Percentiles rank a stretch among this genome's conserved stretches.
Evolutionary conservation across 225 moss, liverwort and hornwort species (phyloP).

Genomic region (Physcomitrium patens): DNA sequence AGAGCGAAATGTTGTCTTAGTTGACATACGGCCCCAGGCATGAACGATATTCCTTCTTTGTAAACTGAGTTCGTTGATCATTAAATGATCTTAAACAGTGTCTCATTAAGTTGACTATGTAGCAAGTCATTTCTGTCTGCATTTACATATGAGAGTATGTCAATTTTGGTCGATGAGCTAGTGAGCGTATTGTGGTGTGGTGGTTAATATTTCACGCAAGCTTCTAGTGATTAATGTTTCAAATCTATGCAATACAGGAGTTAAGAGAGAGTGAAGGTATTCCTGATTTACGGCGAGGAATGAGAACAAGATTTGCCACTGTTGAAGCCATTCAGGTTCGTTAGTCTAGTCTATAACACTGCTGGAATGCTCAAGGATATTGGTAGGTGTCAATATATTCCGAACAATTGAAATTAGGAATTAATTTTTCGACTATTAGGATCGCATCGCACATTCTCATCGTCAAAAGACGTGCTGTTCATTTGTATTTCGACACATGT

Average conservation of each 20-base stretch:
- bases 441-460: slow-evolving; percentile 3
- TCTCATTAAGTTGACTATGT: not conserved
- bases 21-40: slow-evolving; percentile 95
- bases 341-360: not conserved
- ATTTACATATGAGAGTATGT: slow-evolving; percentile 7
- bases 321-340: slow-evolving; percentile 75
- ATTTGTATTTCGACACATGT: not conserved
- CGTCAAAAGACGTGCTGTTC: slow-evolving; percentile 2
- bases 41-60: slow-evolving; percentile 8
- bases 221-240: slow-evolving; percentile 21
- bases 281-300: slow-evolving; percentile 81
- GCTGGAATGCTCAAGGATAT: slow-evolving; percentile 22
- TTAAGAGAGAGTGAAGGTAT: slow-evolving; percentile 75
- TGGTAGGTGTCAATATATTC: slow-evolving; percentile 13
- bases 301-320: slow-evolving; percentile 65
- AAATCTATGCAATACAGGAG: slow-evolving; percentile 51
- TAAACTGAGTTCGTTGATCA: not conserved
- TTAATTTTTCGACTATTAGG: slow-evolving; percentile 13
- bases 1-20: slow-evolving; percentile 71
- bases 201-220: slow-evolving; percentile 23
- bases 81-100: not conserved
- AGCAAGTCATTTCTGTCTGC: slow-evolving; percentile 22
- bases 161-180: slow-evolving; percentile 5
- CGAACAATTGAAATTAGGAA: slow-evolving; percentile 16
- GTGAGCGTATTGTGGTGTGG: not conserved